Evolutionary conservation across 176 grass and related monocot species (phyloP).

Genomic region (Canna indica): DNA sequence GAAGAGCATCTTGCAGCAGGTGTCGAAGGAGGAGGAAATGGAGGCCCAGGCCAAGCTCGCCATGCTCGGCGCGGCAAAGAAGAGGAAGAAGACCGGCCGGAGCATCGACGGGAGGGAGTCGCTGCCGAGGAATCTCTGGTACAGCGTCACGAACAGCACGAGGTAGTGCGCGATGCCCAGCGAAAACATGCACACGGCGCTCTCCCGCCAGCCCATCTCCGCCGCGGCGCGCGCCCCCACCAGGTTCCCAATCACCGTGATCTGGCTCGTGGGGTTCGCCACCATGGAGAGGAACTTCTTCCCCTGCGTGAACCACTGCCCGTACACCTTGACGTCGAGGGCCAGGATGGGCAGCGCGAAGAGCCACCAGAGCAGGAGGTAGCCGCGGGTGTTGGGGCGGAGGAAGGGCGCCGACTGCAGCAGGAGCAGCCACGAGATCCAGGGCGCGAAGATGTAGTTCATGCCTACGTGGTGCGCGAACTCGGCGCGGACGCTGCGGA

Average conservation of each 20-base stretch:
- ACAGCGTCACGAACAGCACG: constrained; percentile 70
- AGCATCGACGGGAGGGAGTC: constrained; percentile 43
- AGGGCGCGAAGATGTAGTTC: constrained; percentile 95
- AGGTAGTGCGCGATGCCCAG: constrained; percentile 57
- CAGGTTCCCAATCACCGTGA: constrained; percentile 61
- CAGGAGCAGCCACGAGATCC: constrained; percentile 85
- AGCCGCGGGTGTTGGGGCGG: constrained; percentile 25
- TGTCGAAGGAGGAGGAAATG: constrained; percentile 37
- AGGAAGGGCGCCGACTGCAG: constrained; percentile 58
- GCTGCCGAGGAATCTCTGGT: constrained; percentile 52
- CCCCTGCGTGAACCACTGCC: constrained; percentile 89
- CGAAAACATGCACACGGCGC: constrained; percentile 40
- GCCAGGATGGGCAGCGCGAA: constrained; percentile 67
- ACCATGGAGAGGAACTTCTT: constrained; percentile 52
- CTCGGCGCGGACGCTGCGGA: constrained; percentile 59
- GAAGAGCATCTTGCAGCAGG: constrained; percentile 45
- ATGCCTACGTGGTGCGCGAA: constrained; percentile 80
- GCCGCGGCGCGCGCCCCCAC: constrained; percentile 38
- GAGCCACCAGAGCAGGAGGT: constrained; percentile 46
- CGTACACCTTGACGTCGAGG: constrained; percentile 87
- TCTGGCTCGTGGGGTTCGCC: constrained; percentile 58
- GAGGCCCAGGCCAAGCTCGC: constrained; percentile 46
- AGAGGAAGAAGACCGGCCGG: constrained; percentile 76
- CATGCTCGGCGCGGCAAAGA: constrained; percentile 43
- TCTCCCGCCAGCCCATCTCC: constrained; percentile 40